These are phyloP conservation scores for Penicillium cosmopolitanum DNA, from an alignment of 495 filamentous ascomycete species.

Conservation along the genomic window DNA sequence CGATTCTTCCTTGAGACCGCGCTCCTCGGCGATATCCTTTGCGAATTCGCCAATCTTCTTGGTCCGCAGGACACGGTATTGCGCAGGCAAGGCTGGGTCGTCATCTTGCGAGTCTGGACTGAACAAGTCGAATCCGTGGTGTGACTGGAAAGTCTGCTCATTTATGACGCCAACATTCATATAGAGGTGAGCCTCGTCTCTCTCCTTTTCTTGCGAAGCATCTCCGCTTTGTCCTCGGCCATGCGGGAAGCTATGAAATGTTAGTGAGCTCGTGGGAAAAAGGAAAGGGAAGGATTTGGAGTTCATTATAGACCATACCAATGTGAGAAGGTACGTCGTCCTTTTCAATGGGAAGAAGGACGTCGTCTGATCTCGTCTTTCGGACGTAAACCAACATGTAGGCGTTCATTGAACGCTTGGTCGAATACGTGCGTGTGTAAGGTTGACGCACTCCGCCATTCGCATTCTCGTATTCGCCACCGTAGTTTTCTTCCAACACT, in stretches of 20 bases:
- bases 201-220: conserved; percentile 80
- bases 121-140: conserved; percentile 85
- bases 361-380: conserved; percentile 76
- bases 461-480: conserved; percentile 74
- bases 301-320: conserved; percentile 48
- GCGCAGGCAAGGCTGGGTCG: conserved; percentile 57
- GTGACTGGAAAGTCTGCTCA: conserved; percentile 74
- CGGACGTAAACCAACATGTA: conserved; percentile 99
- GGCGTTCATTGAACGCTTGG: conserved; percentile 76
- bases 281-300: background rate
- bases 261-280: background rate
- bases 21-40: conserved; percentile 66
- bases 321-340: conserved; percentile 85
- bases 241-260: conserved; percentile 62
- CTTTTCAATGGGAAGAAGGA: conserved; percentile 72
- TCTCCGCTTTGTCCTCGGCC: conserved; percentile 76
- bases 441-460: conserved; percentile 69
- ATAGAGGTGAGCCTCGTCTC: conserved; percentile 92
- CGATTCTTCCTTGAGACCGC: conserved; percentile 57
- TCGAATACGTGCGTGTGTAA: conserved; percentile 66
- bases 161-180: conserved; percentile 79
- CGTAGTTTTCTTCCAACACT: conserved; percentile 94
- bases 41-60: conserved; percentile 77
- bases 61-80: conserved; percentile 70
- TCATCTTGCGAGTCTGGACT: conserved; percentile 70